Base-by-base conservation (phyloP, 306 rosid species). In the Elaeagnus macrophylla region DNA sequence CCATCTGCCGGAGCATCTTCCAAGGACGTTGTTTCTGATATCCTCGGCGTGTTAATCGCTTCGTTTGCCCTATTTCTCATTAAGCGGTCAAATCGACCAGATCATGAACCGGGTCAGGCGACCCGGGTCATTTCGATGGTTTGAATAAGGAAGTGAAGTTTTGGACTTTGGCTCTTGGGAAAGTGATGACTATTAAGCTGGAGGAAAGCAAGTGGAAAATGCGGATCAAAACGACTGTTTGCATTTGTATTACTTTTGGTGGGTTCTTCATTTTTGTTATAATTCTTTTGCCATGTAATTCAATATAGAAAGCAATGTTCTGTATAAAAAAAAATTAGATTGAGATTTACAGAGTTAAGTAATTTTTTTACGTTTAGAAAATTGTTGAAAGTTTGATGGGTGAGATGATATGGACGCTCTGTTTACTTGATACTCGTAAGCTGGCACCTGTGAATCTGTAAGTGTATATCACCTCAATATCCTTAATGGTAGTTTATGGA, bases 1-100 rank as follows among this genome's bases (percentile, higher is more conserved):
- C 73, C 41, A 12, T 84, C 96, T 12, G 70, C 87, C 11, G 94
- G 90, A 5, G 94, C 96, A 45, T 88, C 94, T 20, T 32, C 67
- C 39, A 79, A 53, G 46, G 96, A 88, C 47, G 87, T 82, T n/a
- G 20, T 77, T 10, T 63, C 97, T 18, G 85, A 90, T 64, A 9
- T 78, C 3, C 10, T 79, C 3, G 97, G 97, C 15, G 95, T 79
- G 32, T 3, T 76, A 15, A 17, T 83, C 10, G 90, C 86, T 52
- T 62, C 68, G 18, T 46, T 71, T 12, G 54, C 60, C 53, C 91
- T 79, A 25, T 73, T 61, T 37, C 59, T 78, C 37, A 39, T 62
- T 56, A 36, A 58, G 35, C 46, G 37, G 42, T 54, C 61, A 56
- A 14, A 44, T 18, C 66, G 67, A 45, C 51, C 7, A 10, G 69